A percentile compares a stretch with the other conserved stretches of the same genome.
Conservation (phyloP, 2,329 filamentous ascomycete species). For the Fusarium anthophilum region DNA sequence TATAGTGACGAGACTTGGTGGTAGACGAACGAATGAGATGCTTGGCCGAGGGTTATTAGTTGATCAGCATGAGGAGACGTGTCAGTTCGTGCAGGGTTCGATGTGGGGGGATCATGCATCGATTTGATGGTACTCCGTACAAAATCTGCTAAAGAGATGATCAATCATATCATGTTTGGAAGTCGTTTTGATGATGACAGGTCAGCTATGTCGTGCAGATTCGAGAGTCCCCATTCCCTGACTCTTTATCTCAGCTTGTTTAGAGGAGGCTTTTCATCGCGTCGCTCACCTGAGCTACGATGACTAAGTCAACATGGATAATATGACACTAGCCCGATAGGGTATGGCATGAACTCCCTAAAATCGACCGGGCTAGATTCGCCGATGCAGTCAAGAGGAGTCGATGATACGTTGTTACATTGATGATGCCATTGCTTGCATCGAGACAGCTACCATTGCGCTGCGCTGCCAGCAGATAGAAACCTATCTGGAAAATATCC, state of each 20-base stretch:
- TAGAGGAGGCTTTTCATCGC: neutral
- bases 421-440: neutral
- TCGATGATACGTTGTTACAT: neutral
- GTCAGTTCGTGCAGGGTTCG: neutral
- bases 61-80: neutral
- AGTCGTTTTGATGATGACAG: too few species aligned
- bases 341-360: neutral
- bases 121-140: too few species aligned
- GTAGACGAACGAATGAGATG: neutral
- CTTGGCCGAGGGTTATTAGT: neutral
- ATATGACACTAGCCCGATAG: neutral
- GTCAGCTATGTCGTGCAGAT: neutral
- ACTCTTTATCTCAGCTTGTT: neutral
- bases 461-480: rapidly evolving
- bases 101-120: neutral
- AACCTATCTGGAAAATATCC: rapidly evolving
- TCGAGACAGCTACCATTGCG: neutral
- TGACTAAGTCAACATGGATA: neutral
- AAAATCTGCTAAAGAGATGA: neutral
- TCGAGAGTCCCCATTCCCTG: rapidly evolving
- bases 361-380: neutral
- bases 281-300: neutral
- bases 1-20: neutral
- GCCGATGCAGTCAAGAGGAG: neutral
- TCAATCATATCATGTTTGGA: neutral